Evolutionary conservation across 2,329 filamentous ascomycete genomes (phyloP), one percentile per base, ranked within the genome.

Genomic region (Pestalotiopsis sp.): DNA sequence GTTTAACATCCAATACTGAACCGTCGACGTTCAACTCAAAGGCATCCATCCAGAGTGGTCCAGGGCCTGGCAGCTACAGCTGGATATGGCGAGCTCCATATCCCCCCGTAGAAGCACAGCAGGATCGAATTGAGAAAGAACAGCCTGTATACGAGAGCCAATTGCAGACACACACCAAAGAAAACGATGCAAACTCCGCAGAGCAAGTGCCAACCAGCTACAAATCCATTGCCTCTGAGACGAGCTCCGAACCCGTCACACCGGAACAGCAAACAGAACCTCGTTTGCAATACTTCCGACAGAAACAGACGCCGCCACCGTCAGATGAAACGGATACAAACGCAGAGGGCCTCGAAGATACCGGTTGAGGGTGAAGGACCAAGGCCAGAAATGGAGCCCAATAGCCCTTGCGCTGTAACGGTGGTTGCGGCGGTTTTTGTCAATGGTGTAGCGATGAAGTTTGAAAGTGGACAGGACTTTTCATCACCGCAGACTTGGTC

Each of bases 1-100:
- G n/a, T 67, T 69, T 27, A 69, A 69, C 38, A 13, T 49, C 3
- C 2, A n/a, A n/a, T 59, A 67, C 39, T 7, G 25, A 23, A 59
- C 17, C 11, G 57, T 67, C 39, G 36, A 39, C 9, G 5, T 20
- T n/a, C 20, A 17, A 17, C 6, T 25, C 11, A 39, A 39, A 14
- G 38, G 52, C 17, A 58, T 6, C 11, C 14, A 59, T 13, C 17
- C n/a, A 23, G 11, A n/a, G 5, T 52, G 45, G 45, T 4, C 7
- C 45, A 9, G 45, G 45, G 2, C 45, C 45, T 3, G 5, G 45
- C 41, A 3, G 9, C 7, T 52, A n/a, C 45, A 52, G 17, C 7
- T 52, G 45, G 45, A n/a, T 52, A 9, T 52, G 45, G 45, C 45
- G n/a, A 23, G 7, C 2, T n/a, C 45, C 45, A 23, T 52, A 52